These are phyloP conservation scores for Boletus rubroflammeus DNA, from an alignment of 768 basidiomycete species.

Conservation along the genomic window DNA sequence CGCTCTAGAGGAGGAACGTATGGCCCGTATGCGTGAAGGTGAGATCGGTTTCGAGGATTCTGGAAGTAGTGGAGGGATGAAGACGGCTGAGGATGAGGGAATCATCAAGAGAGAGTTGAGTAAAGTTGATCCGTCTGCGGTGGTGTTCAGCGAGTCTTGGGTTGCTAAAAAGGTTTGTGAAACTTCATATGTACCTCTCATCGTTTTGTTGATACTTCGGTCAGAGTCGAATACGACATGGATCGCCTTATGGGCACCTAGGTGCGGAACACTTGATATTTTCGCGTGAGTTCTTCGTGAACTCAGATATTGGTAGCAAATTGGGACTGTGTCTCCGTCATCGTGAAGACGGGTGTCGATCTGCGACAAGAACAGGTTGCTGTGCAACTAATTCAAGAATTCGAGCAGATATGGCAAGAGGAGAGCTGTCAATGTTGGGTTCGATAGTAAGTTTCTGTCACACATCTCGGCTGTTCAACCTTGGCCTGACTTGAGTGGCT, in stretches of 20 bases:
- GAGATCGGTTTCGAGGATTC: constrained; percentile 56
- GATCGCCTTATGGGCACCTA: constrained; percentile 94
- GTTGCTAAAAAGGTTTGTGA: constrained; percentile 75
- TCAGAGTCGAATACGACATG: constrained; percentile 81
- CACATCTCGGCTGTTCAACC: not conserved
- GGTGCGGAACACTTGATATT: constrained; percentile 41
- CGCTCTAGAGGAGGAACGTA: constrained; percentile 91
- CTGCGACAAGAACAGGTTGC: constrained; percentile 96
- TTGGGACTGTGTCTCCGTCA: constrained; percentile 93
- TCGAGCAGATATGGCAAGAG: constrained; percentile 92
- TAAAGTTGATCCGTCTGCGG: constrained; percentile 92
- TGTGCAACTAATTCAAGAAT: constrained; percentile 90
- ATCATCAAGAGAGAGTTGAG: constrained; percentile 92
- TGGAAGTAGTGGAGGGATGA: constrained; percentile 44
- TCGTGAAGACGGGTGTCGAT: constrained; percentile 97
- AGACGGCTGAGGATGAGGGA: constrained; percentile 84
- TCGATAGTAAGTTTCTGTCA: constrained; percentile 61
- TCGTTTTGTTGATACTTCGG: constrained; percentile 5
- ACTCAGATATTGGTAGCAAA: constrained; percentile 42
- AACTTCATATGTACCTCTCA: not conserved
- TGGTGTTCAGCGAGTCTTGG: constrained; percentile 96
- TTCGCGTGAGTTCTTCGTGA: constrained; percentile 1
- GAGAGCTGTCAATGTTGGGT: constrained; percentile 93
- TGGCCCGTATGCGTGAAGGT: constrained; percentile 85
- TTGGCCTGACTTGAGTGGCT: not conserved